Conservation (phyloP, 805 yeast genomes). For the Cyberlindnera mississippiensis region DNA sequence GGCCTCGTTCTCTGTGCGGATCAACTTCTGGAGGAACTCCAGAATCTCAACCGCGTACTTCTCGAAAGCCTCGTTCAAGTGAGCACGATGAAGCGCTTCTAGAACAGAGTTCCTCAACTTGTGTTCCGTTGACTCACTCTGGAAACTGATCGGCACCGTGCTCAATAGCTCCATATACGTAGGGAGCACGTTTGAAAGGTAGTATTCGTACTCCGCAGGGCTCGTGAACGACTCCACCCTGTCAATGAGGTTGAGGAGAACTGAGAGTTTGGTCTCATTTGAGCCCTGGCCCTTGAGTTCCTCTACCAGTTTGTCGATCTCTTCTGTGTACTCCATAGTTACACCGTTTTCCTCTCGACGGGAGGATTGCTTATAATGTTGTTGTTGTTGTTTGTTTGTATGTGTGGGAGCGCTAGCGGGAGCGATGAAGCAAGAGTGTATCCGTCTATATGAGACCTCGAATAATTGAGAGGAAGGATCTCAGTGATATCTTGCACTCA, state of each 20-base stretch:
- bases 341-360: background rate
- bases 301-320: constrained; percentile 64
- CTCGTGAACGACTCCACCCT: constrained; percentile 80
- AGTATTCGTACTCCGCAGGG: constrained; percentile 75
- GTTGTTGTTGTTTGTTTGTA: background rate
- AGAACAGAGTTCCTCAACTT: constrained; percentile 72
- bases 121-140: constrained; percentile 62
- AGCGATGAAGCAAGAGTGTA: background rate
- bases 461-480: background rate
- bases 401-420: background rate
- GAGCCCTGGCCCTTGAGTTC: constrained; percentile 55
- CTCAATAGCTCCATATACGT: constrained; percentile 60
- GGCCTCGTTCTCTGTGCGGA: constrained; percentile 85
- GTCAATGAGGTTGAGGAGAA: constrained; percentile 80
- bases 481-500: background rate
- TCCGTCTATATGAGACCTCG: background rate
- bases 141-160: constrained; percentile 69
- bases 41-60: constrained; percentile 61
- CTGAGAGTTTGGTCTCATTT: constrained; percentile 57
- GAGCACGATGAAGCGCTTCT: constrained; percentile 77
- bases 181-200: constrained; percentile 67
- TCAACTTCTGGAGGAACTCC: constrained; percentile 52
- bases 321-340: constrained; percentile 37
- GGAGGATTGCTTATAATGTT: background rate
- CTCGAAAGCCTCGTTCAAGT: constrained; percentile 76